Evolutionary conservation across 495 filamentous ascomycete genomes (phyloP).

Genomic region (Aspergillus asperescens): DNA sequence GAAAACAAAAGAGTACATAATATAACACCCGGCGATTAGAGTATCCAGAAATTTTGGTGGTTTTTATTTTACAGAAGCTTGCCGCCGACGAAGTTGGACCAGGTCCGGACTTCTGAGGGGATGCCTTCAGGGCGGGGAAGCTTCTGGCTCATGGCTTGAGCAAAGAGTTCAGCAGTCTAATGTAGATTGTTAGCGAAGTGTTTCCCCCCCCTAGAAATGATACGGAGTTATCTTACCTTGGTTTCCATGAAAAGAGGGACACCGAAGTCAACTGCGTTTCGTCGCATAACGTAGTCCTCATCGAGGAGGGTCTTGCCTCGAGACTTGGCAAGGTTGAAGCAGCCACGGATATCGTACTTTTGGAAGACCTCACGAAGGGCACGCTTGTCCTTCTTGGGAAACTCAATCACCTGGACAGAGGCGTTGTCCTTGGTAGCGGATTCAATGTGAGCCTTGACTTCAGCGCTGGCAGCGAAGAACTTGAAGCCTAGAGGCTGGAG

Average conservation of each 20-base stretch:
- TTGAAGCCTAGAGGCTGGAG: slow-evolving; percentile 87
- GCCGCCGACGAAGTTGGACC: slow-evolving; percentile 90
- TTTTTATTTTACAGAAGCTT: slow-evolving; percentile 68
- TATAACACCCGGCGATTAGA: slow-evolving; percentile 21
- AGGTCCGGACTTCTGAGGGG: slow-evolving; percentile 82
- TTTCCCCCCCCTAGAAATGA: not conserved
- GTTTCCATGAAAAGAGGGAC: slow-evolving; percentile 99
- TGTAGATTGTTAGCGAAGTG: slow-evolving; percentile 14
- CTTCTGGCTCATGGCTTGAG: slow-evolving; percentile 93
- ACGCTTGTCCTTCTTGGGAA: slow-evolving; percentile 94
- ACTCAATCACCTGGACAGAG: slow-evolving; percentile 86
- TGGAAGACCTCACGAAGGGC: slow-evolving; percentile 91
- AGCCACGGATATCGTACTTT: slow-evolving; percentile 92
- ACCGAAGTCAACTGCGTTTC: slow-evolving; percentile 97
- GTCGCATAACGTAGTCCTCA: slow-evolving; percentile 96
- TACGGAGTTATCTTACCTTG: slow-evolving; percentile 61
- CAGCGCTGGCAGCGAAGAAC: slow-evolving; percentile 74
- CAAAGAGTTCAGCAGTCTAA: slow-evolving; percentile 92
- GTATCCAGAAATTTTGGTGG: slow-evolving; percentile 24
- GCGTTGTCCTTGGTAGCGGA: slow-evolving; percentile 57
- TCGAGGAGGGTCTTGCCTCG: slow-evolving; percentile 80
- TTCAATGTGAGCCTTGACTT: slow-evolving; percentile 81
- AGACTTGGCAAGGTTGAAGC: slow-evolving; percentile 87
- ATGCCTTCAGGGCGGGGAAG: slow-evolving; percentile 76
- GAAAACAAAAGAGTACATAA: slow-evolving; percentile 11